Conservation (phyloP, 129 eudicot genomes). For the Artemisia annua region DNA sequence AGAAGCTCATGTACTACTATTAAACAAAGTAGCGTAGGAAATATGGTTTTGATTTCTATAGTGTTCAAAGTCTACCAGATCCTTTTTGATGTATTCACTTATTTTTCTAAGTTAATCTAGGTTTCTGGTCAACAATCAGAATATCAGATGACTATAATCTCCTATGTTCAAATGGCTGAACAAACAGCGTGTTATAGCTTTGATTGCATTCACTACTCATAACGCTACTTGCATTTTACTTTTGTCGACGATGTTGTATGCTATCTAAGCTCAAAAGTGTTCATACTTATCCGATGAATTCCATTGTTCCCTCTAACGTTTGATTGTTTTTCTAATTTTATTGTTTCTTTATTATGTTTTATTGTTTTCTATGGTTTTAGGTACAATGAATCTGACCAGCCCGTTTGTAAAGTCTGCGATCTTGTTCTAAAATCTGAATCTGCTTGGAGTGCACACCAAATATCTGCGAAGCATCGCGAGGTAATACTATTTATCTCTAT, state of each 20-base stretch:
- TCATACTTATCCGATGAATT: not conserved
- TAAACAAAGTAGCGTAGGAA: no score
- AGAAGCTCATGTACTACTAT: no score
- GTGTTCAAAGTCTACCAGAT: no score
- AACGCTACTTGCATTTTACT: not conserved
- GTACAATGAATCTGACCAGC: constrained; percentile 86
- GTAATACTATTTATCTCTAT: constrained; percentile 32
- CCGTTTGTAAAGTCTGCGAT: constrained; percentile 88
- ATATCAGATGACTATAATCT: no score
- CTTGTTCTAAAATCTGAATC: constrained; percentile 82
- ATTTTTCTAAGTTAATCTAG: no score
- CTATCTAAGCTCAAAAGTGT: not conserved
- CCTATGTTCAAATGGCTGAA: no score
- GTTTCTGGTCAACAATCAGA: no score
- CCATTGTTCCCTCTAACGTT: not conserved
- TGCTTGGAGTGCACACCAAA: constrained; percentile 82
- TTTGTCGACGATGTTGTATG: constrained; percentile 4
- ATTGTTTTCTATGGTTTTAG: constrained; percentile 35
- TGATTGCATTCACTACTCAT: not conserved
- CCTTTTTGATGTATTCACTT: no score
- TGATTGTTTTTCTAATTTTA: not conserved
- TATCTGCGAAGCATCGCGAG: constrained; percentile 90
- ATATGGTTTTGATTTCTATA: no score
- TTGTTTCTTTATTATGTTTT: not conserved
- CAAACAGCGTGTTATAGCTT: not conserved